Evolutionary conservation across 208 protist species (phyloP), one percentile per base, ranked within the genome.

Genomic region (Leptomonas pyrrhocoris): DNA sequence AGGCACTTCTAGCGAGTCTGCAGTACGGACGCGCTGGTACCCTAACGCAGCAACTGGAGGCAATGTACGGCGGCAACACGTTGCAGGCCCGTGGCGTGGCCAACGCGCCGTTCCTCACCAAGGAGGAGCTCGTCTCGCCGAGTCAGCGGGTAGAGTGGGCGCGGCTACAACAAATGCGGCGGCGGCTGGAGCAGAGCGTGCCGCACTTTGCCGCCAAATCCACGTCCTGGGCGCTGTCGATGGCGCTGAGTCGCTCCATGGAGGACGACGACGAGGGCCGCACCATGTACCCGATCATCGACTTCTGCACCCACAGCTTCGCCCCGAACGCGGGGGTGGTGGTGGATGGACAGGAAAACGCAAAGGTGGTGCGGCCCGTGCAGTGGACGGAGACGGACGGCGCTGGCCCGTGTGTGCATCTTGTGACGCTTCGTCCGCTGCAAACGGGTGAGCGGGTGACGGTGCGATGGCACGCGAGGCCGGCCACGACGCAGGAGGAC

Each of bases 171-270:
- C 50, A 71, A 43, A 53, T 92, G 36, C 59, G 78, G 59, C 89
- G 92, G 21, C 74, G 77, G 16, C 77, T 96, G 30, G 82, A 94
- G 79, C 92, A 96, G 64, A 77, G 83, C 23, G 67, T 94, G 34
- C 89, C 92, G 23, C 79, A 94, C 78, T 96, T 94, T 77, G 88
- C 86, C 16, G 83, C 88, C 45, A 86, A 88, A 65, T 87, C 84
- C 18, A 77, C 80, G 16, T 62, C 84, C 40, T 96, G 92, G 92
- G 92, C 73, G 34, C 57, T 94, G 38, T 94, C 89, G 4, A 94
- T 94, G 87, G 89, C 74, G 54, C 79, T 96, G 23, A 77, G 89
- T 16, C 78, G 89, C 0, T 73, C 77, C 19, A 68, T 94, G 51
- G 68, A 81, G 16, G 74, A 87, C 68, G 83, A 88, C 67, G 60